A percentile compares a stretch with the other conserved stretches of the same genome.
phyloP scores from a whole-genome alignment of 164 flowering plant species.

The Liriodendron chinense region DNA sequence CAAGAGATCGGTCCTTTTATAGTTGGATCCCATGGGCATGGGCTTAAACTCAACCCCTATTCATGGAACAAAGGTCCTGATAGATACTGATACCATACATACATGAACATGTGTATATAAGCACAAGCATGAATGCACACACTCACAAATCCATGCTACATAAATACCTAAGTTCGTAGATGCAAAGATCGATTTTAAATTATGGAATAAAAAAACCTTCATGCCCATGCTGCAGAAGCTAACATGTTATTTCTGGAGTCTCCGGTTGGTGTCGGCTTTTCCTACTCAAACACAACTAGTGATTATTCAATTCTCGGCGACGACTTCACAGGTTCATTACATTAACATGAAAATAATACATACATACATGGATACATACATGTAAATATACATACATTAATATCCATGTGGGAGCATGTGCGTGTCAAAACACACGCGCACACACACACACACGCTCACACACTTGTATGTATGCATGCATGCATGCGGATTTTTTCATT shows the following conservation, averaged over 20 bases:
- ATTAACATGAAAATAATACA: not conserved
- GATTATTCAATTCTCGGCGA: conserved; percentile 72
- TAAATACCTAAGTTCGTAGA: not conserved
- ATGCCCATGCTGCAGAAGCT: conserved; percentile 30
- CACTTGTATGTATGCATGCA: too few relatives aligned
- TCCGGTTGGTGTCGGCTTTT: conserved; percentile 88
- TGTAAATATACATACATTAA: not conserved
- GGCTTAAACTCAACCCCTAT: conserved; percentile 56
- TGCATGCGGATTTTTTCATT: too few relatives aligned
- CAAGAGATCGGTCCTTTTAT: conserved; percentile 95
- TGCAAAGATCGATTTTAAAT: not conserved
- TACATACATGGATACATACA: not conserved
- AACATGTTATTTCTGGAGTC: conserved; percentile 88
- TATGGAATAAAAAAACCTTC: not conserved
- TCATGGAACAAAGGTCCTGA: conserved; percentile 66
- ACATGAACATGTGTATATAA: not conserved
- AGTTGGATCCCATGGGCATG: conserved; percentile 52
- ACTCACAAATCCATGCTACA: too few relatives aligned
- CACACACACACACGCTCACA: too few relatives aligned
- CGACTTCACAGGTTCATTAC: conserved; percentile 54
- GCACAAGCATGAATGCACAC: not conserved
- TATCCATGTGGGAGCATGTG: not conserved
- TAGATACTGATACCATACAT: not conserved
- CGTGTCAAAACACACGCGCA: not conserved
- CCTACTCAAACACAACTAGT: conserved; percentile 58